These are phyloP conservation scores for Daldinia bambusicola DNA, from an alignment of 495 filamentous ascomycete species.

Conservation along the genomic window DNA sequence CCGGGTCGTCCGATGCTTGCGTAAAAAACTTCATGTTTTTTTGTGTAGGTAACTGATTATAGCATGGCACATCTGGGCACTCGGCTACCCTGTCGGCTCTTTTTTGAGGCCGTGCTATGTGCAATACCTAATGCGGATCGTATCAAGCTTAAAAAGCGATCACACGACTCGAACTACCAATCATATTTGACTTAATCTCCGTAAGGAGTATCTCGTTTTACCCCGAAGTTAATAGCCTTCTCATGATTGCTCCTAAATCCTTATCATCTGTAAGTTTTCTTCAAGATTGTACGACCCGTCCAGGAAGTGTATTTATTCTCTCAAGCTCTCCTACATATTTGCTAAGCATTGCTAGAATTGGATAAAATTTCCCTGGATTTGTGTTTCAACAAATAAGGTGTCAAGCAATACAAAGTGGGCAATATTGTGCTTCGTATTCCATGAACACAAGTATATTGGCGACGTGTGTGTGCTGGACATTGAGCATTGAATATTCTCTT, in stretches of 20 bases:
- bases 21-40: slow-evolving; percentile 2
- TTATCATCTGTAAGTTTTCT: background rate
- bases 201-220: background rate
- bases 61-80: background rate
- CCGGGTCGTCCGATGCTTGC: slow-evolving; percentile 8
- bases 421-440: background rate
- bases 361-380: background rate
- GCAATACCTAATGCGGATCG: background rate
- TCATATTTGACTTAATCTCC: background rate
- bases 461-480: background rate
- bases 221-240: background rate
- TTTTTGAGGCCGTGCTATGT: background rate
- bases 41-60: background rate
- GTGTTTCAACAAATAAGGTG: background rate
- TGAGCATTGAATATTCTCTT: background rate
- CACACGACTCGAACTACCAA: background rate
- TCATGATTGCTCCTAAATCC: background rate
- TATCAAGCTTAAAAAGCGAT: background rate
- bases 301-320: background rate
- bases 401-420: background rate
- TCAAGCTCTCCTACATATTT: background rate
- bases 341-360: background rate
- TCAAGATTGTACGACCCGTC: background rate
- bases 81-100: background rate
- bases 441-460: background rate